Evolutionary conservation across 2,329 filamentous ascomycete species (phyloP).

Genomic region (Lecanosticta acicola): DNA sequence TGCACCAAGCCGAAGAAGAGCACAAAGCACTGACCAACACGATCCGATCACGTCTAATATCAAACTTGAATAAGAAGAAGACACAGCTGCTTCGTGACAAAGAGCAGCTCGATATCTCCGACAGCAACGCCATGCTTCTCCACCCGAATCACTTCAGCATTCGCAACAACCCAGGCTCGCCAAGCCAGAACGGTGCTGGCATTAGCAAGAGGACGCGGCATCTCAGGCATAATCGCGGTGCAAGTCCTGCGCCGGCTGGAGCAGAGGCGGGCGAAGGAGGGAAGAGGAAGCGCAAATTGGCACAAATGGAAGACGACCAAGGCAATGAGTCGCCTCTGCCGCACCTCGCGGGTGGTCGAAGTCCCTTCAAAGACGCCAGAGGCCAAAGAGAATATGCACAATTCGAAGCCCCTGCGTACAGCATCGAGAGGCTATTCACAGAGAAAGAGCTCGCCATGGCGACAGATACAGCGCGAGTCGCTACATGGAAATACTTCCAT

Average conservation of each 20-base stretch:
- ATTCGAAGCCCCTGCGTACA: slow-evolving; percentile 54
- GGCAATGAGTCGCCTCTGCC: slow-evolving; percentile 54
- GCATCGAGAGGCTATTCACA: slow-evolving; percentile 59
- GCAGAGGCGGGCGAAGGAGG: slow-evolving; percentile 40
- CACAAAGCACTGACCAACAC: slow-evolving; percentile 54
- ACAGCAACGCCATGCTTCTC: slow-evolving; percentile 59
- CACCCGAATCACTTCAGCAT: slow-evolving; percentile 63
- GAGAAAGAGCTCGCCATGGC: slow-evolving; percentile 61
- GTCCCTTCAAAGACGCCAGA: slow-evolving; percentile 50
- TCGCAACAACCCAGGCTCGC: slow-evolving; percentile 55
- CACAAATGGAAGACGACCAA: slow-evolving; percentile 50
- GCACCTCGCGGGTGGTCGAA: slow-evolving; percentile 43
- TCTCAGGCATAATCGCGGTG: slow-evolving; percentile 49
- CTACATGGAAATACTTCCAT: slow-evolving; percentile 54
- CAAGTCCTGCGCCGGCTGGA: slow-evolving; percentile 23
- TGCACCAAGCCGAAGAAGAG: slow-evolving; percentile 59
- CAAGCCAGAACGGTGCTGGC: slow-evolving; percentile 49
- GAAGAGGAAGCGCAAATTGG: slow-evolving; percentile 55
- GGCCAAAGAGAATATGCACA: slow-evolving; percentile 49
- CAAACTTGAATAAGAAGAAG: slow-evolving; percentile 53
- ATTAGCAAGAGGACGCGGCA: slow-evolving; percentile 57
- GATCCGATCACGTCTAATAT: slow-evolving; percentile 56
- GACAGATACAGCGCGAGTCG: slow-evolving; percentile 56
- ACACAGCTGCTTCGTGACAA: slow-evolving; percentile 57
- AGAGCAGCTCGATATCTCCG: slow-evolving; percentile 60